These are phyloP conservation scores for Sphaceloma murrayae DNA, from an alignment of 2,329 filamentous ascomycete species.

Conservation along the genomic window DNA sequence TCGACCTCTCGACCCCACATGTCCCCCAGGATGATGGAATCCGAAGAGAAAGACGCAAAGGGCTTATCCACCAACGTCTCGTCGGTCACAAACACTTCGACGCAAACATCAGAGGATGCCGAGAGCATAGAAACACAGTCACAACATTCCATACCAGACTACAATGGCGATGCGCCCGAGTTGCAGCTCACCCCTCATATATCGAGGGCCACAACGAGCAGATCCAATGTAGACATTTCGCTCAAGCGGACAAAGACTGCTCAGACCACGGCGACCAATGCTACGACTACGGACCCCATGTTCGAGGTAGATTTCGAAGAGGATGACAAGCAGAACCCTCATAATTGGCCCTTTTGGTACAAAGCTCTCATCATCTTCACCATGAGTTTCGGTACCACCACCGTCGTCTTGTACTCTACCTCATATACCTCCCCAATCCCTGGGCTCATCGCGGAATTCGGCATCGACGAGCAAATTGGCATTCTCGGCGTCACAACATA, in stretches of 20 bases:
- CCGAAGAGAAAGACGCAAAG: slow-evolving; percentile 14
- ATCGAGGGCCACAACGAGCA: slow-evolving; percentile 20
- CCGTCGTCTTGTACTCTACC: slow-evolving; percentile 60
- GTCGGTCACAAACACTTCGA: slow-evolving; percentile 6
- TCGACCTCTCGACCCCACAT: background rate
- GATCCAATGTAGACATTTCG: slow-evolving; percentile 14
- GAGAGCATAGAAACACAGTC: slow-evolving; percentile 9
- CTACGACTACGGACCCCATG: slow-evolving; percentile 39
- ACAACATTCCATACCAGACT: slow-evolving; percentile 11
- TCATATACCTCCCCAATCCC: slow-evolving; percentile 65
- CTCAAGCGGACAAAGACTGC: slow-evolving; percentile 15
- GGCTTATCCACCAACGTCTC: slow-evolving; percentile 10
- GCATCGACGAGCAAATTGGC: slow-evolving; percentile 50
- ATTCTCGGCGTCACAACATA: slow-evolving; percentile 73
- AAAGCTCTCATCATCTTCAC: slow-evolving; percentile 47
- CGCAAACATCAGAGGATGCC: slow-evolving; percentile 1
- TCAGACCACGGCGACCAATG: slow-evolving; percentile 11
- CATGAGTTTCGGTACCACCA: slow-evolving; percentile 49
- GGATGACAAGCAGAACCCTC: slow-evolving; percentile 54
- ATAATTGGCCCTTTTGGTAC: slow-evolving; percentile 56
- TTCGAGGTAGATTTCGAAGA: slow-evolving; percentile 67
- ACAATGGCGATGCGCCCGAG: slow-evolving; percentile 22
- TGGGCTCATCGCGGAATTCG: slow-evolving; percentile 59
- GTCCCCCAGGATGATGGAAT: slow-evolving; percentile 8
- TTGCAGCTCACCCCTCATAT: slow-evolving; percentile 23